These are phyloP conservation scores for Triticum turgidum DNA, from an alignment of 176 grass and related monocot genomes.

Conservation along the genomic window DNA sequence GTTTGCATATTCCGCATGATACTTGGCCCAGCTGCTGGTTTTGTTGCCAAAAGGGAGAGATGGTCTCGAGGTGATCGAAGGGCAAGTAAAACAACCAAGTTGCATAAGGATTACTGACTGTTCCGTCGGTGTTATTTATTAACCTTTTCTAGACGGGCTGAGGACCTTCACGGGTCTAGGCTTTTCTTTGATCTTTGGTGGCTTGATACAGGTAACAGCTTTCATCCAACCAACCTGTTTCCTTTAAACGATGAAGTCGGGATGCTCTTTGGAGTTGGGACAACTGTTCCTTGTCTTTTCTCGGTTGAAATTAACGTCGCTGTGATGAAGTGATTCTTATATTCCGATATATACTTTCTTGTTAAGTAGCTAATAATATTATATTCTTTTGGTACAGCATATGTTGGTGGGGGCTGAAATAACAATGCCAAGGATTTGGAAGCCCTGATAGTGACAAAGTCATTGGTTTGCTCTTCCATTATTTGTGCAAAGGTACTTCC, in stretches of 20 bases:
- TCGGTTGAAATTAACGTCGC: constrained; percentile 1
- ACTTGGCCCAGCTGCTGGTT: constrained; percentile 31
- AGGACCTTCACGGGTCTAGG: neutral
- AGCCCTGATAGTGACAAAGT: neutral
- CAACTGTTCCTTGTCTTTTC: constrained; percentile 4
- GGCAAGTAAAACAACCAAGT: constrained; percentile 41
- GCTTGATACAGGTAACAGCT: constrained; percentile 10
- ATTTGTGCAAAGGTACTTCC: constrained; percentile 32
- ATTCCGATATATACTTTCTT: constrained; percentile 7
- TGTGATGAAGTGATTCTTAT: constrained; percentile 2
- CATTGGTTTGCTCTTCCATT: constrained; percentile 17
- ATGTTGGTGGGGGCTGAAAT: constrained; percentile 34
- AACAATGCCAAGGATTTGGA: constrained; percentile 41
- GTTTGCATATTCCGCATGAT: constrained; percentile 20
- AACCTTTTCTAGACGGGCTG: constrained; percentile 17
- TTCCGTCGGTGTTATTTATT: constrained; percentile 24
- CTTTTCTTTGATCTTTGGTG: constrained; percentile 11
- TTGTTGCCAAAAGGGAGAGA: constrained; percentile 19
- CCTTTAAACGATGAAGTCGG: neutral
- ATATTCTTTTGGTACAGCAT: constrained; percentile 21
- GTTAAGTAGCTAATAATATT: constrained; percentile 17
- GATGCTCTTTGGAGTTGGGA: constrained; percentile 4
- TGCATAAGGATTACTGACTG: constrained; percentile 46
- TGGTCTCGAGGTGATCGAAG: neutral
- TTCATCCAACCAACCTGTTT: constrained; percentile 8